Percentiles rank a stretch among this genome's conserved stretches.
phyloP scores from a whole-genome alignment of 495 filamentous ascomycete species.

The Apiosordaria backusii region DNA sequence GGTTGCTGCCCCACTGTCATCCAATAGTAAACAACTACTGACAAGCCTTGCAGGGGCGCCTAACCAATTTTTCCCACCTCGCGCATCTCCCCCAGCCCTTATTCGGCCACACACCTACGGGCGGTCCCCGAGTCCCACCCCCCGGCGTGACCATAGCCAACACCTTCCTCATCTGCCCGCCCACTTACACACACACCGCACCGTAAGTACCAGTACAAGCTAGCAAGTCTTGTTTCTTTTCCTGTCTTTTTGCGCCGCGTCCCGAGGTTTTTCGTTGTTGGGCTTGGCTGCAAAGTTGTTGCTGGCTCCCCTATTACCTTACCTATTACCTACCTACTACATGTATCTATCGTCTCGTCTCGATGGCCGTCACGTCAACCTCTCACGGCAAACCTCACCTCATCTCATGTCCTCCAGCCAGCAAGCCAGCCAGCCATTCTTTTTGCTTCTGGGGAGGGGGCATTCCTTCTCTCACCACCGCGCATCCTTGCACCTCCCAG shows the following conservation, averaged over 20 bases:
- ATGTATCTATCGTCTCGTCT: background rate
- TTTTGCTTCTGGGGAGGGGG: background rate
- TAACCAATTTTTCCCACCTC: slow-evolving; percentile 7
- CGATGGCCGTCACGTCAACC: background rate
- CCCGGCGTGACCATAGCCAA: slow-evolving; percentile 19
- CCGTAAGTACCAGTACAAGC: slow-evolving; percentile 4
- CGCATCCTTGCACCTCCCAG: slow-evolving; percentile 22
- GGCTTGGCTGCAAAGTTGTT: slow-evolving; percentile 3
- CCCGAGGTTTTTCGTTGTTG: slow-evolving; percentile 14
- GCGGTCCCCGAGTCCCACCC: slow-evolving; percentile 11
- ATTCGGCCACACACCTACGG: slow-evolving; percentile 19
- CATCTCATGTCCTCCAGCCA: no score
- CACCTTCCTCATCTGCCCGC: slow-evolving; percentile 11
- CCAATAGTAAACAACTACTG: slow-evolving; percentile 27
- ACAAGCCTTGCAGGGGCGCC: slow-evolving; percentile 30
- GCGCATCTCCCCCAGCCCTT: slow-evolving; percentile 12
- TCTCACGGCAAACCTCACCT: no score
- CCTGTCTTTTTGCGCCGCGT: slow-evolving; percentile 11
- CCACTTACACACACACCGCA: slow-evolving; percentile 5
- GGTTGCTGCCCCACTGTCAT: slow-evolving; percentile 12
- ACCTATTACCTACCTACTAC: background rate
- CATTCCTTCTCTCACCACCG: background rate
- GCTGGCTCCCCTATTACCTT: slow-evolving; percentile 1
- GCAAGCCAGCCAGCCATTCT: no score
- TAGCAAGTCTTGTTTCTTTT: slow-evolving; percentile 22